Evolutionary conservation across 164 flowering plant species (phyloP).

Genomic region (Stephania cephalantha): DNA sequence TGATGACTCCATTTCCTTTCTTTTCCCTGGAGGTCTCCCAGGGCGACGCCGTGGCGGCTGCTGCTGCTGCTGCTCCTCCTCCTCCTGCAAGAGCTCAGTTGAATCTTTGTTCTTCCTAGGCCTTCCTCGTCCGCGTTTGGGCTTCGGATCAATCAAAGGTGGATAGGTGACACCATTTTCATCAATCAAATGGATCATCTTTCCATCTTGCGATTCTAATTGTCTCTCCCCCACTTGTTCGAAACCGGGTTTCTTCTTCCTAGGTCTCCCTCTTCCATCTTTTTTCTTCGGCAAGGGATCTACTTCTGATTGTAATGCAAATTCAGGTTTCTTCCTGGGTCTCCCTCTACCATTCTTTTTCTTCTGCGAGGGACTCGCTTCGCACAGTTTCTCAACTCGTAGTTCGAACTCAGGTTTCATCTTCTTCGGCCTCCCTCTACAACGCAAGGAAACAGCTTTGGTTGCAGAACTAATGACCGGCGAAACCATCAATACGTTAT

Average conservation of each 20-base stretch:
- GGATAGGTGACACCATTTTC: no score
- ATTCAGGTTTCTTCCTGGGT: not conserved
- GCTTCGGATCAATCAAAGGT: not conserved
- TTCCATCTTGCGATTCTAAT: not conserved
- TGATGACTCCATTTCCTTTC: not conserved
- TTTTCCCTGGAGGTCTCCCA: no score
- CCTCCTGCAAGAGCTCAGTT: not conserved
- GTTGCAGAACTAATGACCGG: not conserved
- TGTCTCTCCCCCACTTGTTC: not conserved
- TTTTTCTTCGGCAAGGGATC: not conserved
- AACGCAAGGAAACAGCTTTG: not conserved
- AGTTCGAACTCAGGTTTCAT: not conserved
- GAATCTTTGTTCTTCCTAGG: not conserved
- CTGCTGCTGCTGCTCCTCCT: not conserved
- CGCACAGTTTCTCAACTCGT: not conserved
- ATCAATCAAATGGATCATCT: not conserved
- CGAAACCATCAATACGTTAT: not conserved
- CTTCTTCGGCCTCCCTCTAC: not conserved
- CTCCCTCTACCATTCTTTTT: not conserved
- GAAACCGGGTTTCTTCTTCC: not conserved
- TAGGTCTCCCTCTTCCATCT: not conserved
- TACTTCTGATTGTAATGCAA: not conserved
- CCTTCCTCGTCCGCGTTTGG: not conserved
- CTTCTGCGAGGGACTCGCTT: not conserved
- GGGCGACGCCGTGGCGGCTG: not conserved